Conservation (phyloP, 1,284 basidiomycete genomes). For the Fistulina hepatica region DNA sequence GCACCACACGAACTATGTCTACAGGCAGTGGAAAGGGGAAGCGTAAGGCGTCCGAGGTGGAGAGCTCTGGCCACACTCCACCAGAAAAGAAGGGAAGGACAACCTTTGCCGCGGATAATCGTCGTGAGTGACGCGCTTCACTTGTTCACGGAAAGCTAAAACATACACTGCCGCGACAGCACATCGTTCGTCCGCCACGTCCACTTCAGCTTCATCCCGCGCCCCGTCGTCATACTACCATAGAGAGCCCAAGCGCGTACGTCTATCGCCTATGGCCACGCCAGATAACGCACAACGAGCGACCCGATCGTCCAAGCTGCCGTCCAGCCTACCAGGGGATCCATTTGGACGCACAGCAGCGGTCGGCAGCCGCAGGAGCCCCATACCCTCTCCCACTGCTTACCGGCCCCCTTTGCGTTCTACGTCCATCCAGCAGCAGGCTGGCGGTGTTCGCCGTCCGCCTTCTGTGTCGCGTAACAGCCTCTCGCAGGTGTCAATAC, state of each 20-base stretch:
- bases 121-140: constrained; percentile 25
- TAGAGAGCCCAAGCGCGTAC: constrained; percentile 38
- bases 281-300: constrained; percentile 5
- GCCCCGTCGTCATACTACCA: constrained; percentile 60
- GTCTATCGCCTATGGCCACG: constrained; percentile 10
- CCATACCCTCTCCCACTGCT: constrained; percentile 21
- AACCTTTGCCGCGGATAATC: constrained; percentile 35
- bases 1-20: constrained; percentile 24
- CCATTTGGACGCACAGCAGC: constrained; percentile 26
- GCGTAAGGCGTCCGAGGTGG: constrained; percentile 38
- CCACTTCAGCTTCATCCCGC: constrained; percentile 31
- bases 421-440: constrained; percentile 21
- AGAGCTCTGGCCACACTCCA: constrained; percentile 32
- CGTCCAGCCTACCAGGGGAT: constrained; percentile 5
- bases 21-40: constrained; percentile 31
- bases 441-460: constrained; percentile 17
- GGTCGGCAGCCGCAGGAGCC: constrained; percentile 47
- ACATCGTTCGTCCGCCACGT: constrained; percentile 9
- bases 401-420: constrained; percentile 22
- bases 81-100: constrained; percentile 29
- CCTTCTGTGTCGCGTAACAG: constrained; percentile 36
- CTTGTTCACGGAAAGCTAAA: constrained; percentile 8
- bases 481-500: constrained; percentile 58
- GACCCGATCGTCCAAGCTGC: not conserved
- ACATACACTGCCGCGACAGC: not conserved